These are phyloP conservation scores for Cyberlindnera mycetangii DNA, from an alignment of 805 yeast species.

Conservation along the genomic window DNA sequence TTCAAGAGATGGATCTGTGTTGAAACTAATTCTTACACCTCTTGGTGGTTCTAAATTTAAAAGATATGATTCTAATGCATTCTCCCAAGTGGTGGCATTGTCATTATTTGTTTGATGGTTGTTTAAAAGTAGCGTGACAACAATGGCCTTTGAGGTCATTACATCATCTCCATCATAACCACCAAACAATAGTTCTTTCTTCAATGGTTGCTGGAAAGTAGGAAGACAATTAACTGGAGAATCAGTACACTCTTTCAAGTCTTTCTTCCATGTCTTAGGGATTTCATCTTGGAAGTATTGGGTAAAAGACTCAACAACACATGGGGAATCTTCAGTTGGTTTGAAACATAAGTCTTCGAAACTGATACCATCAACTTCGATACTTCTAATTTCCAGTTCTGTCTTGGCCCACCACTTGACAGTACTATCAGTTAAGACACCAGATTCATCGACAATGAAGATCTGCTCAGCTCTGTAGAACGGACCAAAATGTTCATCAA, in stretches of 20 bases:
- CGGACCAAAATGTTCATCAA: conserved; percentile 84
- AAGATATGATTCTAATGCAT: conserved; percentile 55
- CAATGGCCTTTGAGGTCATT: conserved; percentile 65
- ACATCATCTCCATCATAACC: conserved; percentile 46
- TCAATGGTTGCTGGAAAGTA: conserved; percentile 84
- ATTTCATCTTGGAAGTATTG: conserved; percentile 79
- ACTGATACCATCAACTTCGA: conserved; percentile 31
- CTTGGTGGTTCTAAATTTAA: conserved; percentile 42
- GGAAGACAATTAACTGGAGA: conserved; percentile 92
- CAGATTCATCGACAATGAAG: conserved; percentile 66
- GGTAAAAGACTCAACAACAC: conserved; percentile 84
- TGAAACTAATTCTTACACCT: conserved; percentile 67
- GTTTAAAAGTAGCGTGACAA: conserved; percentile 67
- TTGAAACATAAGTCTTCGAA: conserved; percentile 77
- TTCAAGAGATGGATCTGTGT: conserved; percentile 79
- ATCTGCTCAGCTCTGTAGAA: conserved; percentile 88
- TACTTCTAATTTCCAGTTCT: conserved; percentile 50
- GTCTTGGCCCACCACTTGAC: conserved; percentile 88
- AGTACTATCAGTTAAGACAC: conserved; percentile 67
- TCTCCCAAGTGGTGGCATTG: conserved; percentile 61
- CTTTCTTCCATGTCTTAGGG: conserved; percentile 52
- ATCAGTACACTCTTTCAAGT: conserved; percentile 58
- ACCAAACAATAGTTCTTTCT: conserved; percentile 69
- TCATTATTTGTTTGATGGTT: conserved; percentile 39
- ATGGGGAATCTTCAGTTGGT: conserved; percentile 69